These are phyloP conservation scores for Chalaropsis ovoidea DNA, from an alignment of 2,329 filamentous ascomycete genomes.

Conservation along the genomic window DNA sequence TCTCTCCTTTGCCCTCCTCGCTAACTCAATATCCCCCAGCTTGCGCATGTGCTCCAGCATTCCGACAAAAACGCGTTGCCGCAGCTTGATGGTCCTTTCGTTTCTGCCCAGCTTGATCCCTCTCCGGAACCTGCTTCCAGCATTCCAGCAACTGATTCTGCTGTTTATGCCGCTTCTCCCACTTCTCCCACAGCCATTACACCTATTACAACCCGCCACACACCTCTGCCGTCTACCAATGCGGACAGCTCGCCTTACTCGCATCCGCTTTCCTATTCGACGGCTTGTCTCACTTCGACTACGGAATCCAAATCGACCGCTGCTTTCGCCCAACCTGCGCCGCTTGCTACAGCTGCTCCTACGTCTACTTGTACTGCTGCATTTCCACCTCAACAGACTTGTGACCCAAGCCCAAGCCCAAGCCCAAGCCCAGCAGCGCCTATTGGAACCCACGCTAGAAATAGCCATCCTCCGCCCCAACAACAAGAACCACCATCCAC, in stretches of 20 bases:
- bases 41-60: conserved; percentile 10
- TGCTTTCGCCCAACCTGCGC: neutral
- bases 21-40: neutral
- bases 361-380: conserved; percentile 12
- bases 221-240: neutral
- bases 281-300: neutral
- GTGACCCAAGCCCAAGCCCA: neutral
- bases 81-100: conserved; percentile 7
- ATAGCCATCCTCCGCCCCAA: neutral
- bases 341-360: neutral
- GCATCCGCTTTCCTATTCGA: neutral
- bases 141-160: conserved; percentile 15
- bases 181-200: neutral
- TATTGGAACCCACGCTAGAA: neutral
- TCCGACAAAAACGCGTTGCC: conserved; percentile 14
- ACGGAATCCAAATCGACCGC: neutral
- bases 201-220: neutral
- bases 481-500: neutral
- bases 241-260: neutral
- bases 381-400: conserved; percentile 5
- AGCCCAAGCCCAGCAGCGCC: too few relatives aligned
- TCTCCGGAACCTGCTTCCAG: conserved; percentile 12
- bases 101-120: neutral
- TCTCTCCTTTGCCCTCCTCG: conserved; percentile 23
- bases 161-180: neutral